These are phyloP conservation scores for Canavalia ensiformis DNA, from an alignment of 306 rosid genomes.

Conservation along the genomic window DNA sequence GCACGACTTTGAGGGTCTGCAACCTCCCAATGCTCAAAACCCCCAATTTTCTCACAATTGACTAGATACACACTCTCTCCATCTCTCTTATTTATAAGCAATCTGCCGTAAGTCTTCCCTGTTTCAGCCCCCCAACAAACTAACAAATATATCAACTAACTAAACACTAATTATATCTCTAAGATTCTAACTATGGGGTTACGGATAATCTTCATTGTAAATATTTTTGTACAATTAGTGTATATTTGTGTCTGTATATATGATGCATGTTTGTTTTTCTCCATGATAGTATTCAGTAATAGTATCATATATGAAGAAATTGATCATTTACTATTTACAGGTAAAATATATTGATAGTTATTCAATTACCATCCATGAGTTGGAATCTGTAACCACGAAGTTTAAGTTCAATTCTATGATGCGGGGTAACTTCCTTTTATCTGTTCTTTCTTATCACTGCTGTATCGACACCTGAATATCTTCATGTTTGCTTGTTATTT, in stretches of 20 bases:
- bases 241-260: neutral
- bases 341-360: slow-evolving; percentile 87
- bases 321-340: slow-evolving; percentile 53
- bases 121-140: too few relatives aligned
- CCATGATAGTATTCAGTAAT: neutral
- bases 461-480: slow-evolving; percentile 8
- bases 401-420: slow-evolving; percentile 94
- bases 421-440: slow-evolving; percentile 75
- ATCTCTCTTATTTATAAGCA: too few relatives aligned
- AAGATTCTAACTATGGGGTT: too few relatives aligned
- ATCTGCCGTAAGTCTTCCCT: too few relatives aligned
- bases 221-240: neutral
- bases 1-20: too few relatives aligned
- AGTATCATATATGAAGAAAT: slow-evolving; percentile 27
- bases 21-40: too few relatives aligned
- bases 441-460: slow-evolving; percentile 37
- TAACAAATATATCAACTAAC: too few relatives aligned
- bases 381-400: slow-evolving; percentile 76
- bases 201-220: neutral
- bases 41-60: too few relatives aligned
- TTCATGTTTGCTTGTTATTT: slow-evolving; percentile 8
- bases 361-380: slow-evolving; percentile 71
- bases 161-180: too few relatives aligned
- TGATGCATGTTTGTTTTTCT: slow-evolving; percentile 30
- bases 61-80: too few relatives aligned